Conservation (phyloP, 495 filamentous ascomycete genomes). For the Copromyces sp. region DNA sequence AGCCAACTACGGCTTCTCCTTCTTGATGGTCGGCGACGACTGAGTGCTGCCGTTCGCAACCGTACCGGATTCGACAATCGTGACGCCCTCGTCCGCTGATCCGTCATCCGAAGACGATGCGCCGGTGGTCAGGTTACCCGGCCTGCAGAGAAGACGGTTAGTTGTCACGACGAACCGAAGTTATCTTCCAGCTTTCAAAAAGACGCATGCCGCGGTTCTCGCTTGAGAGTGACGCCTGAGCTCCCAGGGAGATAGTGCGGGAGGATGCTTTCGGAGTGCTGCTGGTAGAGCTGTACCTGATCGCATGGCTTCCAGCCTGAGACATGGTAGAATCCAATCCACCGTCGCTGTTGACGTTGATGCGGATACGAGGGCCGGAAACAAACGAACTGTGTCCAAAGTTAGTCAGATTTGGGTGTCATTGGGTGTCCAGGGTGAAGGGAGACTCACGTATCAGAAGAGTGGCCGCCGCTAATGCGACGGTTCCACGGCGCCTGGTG, state of each 20-base stretch:
- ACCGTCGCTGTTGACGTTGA: slow-evolving; percentile 7
- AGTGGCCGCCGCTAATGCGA: slow-evolving; percentile 11
- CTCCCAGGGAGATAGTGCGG: neutral
- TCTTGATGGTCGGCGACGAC: slow-evolving; percentile 39
- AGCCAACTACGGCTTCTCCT: slow-evolving; percentile 25
- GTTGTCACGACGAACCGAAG: slow-evolving; percentile 8
- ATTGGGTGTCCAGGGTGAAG: neutral
- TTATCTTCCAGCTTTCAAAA: slow-evolving; percentile 4
- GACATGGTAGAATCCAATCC: slow-evolving; percentile 8
- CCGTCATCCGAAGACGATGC: slow-evolving; percentile 32
- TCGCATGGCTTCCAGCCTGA: slow-evolving; percentile 10
- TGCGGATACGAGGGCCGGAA: slow-evolving; percentile 14
- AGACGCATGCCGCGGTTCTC: neutral
- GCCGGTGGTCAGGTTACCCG: slow-evolving; percentile 13
- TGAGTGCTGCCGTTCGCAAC: slow-evolving; percentile 39
- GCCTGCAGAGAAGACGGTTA: slow-evolving; percentile 20
- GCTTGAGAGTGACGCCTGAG: neutral
- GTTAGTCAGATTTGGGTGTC: slow-evolving; percentile 4
- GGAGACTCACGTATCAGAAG: slow-evolving; percentile 14
- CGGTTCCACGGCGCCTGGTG: slow-evolving; percentile 26
- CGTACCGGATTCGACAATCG: slow-evolving; percentile 41
- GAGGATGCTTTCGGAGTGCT: neutral
- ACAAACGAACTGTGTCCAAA: slow-evolving; percentile 14
- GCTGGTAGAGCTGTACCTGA: slow-evolving; percentile 17
- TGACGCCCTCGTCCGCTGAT: slow-evolving; percentile 35